Evolutionary conservation across 495 filamentous ascomycete genomes (phyloP).

Genomic region (Aspergillus conjunctus): DNA sequence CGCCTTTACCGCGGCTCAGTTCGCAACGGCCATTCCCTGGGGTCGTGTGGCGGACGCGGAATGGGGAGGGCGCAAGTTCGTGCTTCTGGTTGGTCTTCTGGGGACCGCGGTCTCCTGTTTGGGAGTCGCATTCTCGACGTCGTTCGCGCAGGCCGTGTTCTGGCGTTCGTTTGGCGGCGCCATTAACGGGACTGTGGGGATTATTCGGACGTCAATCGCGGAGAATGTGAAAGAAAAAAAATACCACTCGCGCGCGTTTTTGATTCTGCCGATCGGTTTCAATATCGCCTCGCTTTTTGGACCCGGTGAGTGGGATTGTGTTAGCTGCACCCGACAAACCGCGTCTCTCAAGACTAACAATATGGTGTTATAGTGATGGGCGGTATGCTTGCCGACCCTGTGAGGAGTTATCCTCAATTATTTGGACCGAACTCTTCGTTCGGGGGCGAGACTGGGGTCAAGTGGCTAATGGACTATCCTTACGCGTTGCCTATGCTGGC

Average conservation of each 20-base stretch:
- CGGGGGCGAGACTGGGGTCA: conserved; percentile 55
- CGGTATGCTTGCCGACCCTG: conserved; percentile 74
- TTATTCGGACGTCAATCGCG: conserved; percentile 79
- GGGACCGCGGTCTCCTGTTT: conserved; percentile 72
- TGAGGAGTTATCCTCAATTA: conserved; percentile 63
- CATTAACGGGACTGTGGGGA: conserved; percentile 81
- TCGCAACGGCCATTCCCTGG: conserved; percentile 84
- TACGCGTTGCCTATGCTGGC: conserved; percentile 78
- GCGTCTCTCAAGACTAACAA: neutral
- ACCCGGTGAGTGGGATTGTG: conserved; percentile 45
- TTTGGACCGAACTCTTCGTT: conserved; percentile 61
- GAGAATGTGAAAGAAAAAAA: conserved; percentile 77
- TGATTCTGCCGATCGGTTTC: conserved; percentile 73
- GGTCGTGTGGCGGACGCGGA: conserved; percentile 73
- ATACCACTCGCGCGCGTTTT: conserved; percentile 66
- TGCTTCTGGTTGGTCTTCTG: conserved; percentile 72
- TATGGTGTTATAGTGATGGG: conserved; percentile 54
- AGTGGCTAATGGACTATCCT: conserved; percentile 68
- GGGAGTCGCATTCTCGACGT: conserved; percentile 78
- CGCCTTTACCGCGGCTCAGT: conserved; percentile 80
- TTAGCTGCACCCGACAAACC: neutral
- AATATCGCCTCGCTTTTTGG: conserved; percentile 79
- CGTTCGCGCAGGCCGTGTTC: conserved; percentile 70
- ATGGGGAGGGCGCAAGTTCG: conserved; percentile 71
- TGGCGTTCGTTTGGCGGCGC: conserved; percentile 75